Base-by-base conservation (phyloP, 2,329 filamentous ascomycete species). In the Aschersonia sp. region DNA sequence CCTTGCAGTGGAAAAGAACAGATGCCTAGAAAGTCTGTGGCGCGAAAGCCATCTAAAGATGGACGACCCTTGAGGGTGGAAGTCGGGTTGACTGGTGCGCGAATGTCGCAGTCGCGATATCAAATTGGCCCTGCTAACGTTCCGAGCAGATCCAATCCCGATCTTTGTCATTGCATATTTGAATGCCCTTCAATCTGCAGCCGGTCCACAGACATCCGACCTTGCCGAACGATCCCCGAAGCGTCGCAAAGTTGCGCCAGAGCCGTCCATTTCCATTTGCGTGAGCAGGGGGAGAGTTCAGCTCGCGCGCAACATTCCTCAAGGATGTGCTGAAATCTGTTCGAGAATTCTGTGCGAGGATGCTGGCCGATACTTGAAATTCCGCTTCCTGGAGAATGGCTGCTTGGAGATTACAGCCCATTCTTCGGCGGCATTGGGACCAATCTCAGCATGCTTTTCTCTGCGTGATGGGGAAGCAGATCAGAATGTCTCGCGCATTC, bases 181-280 rank as follows among this genome's bases (percentile, higher is more conserved):
- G 7, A 45, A 53, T 3, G 43, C 40, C 30, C 38, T 65, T 12
- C 53, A 56, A 31, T 54, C 50, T 28, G 44, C 40, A 12, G 49
- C 53, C 30, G 41, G 43, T 20, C 40, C 46, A 20, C 52, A 52
- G 5, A 44, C 12, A 32, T 6, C 31, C 38, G 31, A 48, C 9
- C 45, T 53, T 12, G 44, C 46, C 5, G 54, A 54, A n/a, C 55
- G 53, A 20, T 52, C 58, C 12, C 28, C 50, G 4, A 66, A 66
- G 54, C 61, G 63, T 45, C 61, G 56, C 45, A 66, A 61, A 54
- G 51, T 55, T 9, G 48, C 51, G 3, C 20, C 43, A 28, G 43
- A 50, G 47, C 45, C 44, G 40, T 38, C 43, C 12, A 32, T 47
- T 30, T 53, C 56, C 28, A 57, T 65, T 31, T 55, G 55, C 32